Evolutionary conservation across 2,329 filamentous ascomycete genomes (phyloP).

Genomic region (Stylonectria norvegica): DNA sequence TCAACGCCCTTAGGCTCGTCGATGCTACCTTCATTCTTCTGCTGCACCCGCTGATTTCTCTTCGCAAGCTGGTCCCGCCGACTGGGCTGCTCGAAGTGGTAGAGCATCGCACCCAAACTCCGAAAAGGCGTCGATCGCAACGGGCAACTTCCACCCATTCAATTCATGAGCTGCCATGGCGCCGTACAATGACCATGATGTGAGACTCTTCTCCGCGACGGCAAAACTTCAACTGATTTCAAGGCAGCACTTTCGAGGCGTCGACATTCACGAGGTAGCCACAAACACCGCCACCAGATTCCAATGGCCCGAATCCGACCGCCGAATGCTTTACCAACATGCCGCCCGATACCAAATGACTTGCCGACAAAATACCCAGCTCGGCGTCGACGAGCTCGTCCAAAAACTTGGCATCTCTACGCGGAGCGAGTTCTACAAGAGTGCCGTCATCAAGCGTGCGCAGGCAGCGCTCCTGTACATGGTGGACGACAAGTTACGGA

Average conservation of each 20-base stretch:
- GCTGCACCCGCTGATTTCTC: too few relatives aligned
- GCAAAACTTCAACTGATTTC: background rate
- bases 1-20: too few relatives aligned
- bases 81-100: too few relatives aligned
- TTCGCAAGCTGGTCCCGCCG: too few relatives aligned
- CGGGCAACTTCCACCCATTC: too few relatives aligned
- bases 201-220: too few relatives aligned
- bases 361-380: background rate
- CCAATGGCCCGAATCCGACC: background rate
- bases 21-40: too few relatives aligned
- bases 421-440: background rate
- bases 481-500: background rate
- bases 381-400: conserved; percentile 1
- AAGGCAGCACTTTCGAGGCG: background rate
- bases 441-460: background rate
- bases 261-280: background rate
- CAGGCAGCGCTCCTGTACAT: background rate
- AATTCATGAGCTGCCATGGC: background rate
- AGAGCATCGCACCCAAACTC: too few relatives aligned
- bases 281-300: background rate
- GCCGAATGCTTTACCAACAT: background rate
- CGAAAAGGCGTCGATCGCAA: too few relatives aligned
- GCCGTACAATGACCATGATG: background rate
- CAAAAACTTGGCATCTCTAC: background rate
- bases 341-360: conserved; percentile 2